These are phyloP conservation scores for Plenodomus biglobosus DNA, from an alignment of 2,329 filamentous ascomycete species.

Conservation along the genomic window DNA sequence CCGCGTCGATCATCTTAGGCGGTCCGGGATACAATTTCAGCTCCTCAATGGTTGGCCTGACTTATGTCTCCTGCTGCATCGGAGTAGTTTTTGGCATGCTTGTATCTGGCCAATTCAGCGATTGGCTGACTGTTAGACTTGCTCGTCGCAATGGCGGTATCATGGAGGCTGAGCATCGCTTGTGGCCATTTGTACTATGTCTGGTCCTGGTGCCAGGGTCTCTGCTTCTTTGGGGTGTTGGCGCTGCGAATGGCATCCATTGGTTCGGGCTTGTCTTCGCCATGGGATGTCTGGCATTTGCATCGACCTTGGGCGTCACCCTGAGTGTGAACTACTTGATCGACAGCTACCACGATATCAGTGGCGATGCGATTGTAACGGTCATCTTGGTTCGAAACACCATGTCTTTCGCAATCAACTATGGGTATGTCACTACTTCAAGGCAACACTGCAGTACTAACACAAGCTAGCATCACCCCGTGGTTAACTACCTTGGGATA, in stretches of 20 bases:
- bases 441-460: no score
- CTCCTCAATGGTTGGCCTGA: slow-evolving; percentile 25
- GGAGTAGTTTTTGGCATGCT: slow-evolving; percentile 23
- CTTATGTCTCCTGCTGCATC: slow-evolving; percentile 25
- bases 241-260: slow-evolving; percentile 52
- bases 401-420: slow-evolving; percentile 54
- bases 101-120: slow-evolving; percentile 23
- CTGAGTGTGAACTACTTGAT: slow-evolving; percentile 52
- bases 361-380: slow-evolving; percentile 54
- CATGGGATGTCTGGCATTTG: slow-evolving; percentile 43
- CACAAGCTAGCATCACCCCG: slow-evolving; percentile 40
- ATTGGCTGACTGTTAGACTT: slow-evolving; percentile 29
- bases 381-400: slow-evolving; percentile 55
- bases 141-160: slow-evolving; percentile 46
- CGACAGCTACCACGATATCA: slow-evolving; percentile 53
- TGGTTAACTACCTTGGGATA: slow-evolving; percentile 49
- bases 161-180: slow-evolving; percentile 45
- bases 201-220: slow-evolving; percentile 49
- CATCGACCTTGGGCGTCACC: slow-evolving; percentile 44
- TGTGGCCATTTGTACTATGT: slow-evolving; percentile 46
- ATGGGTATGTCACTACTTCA: slow-evolving; percentile 48
- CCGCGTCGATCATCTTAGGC: slow-evolving; percentile 28
- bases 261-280: slow-evolving; percentile 54
- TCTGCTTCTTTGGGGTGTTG: slow-evolving; percentile 55
- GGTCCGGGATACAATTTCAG: slow-evolving; percentile 25